These are phyloP conservation scores for Fusarium sp. DNA, from an alignment of 2,329 filamentous ascomycete species.

Conservation along the genomic window DNA sequence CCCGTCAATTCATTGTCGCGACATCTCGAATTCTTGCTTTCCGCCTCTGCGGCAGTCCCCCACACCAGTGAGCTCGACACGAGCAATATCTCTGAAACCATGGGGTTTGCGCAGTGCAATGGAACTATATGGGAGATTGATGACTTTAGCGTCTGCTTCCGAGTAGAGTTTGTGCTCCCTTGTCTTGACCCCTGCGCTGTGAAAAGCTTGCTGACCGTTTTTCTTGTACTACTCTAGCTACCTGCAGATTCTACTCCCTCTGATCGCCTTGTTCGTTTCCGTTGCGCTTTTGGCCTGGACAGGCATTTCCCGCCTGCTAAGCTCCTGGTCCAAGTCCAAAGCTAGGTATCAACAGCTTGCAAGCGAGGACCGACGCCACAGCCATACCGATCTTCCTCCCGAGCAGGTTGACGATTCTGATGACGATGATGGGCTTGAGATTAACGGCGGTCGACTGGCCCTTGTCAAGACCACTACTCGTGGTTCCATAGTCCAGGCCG, in stretches of 20 bases:
- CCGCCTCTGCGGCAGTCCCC: constrained; percentile 19
- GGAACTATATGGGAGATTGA: constrained; percentile 71
- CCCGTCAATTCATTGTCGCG: constrained; percentile 11
- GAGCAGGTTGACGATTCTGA: constrained; percentile 59
- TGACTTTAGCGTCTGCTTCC: constrained; percentile 72
- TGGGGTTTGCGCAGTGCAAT: constrained; percentile 64
- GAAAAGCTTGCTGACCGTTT: constrained; percentile 23
- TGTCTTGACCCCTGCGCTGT: neutral
- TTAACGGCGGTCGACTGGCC: constrained; percentile 66
- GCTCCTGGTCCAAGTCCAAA: constrained; percentile 60
- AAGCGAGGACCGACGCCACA: constrained; percentile 53
- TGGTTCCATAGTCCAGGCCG: constrained; percentile 75
- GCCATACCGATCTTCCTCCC: constrained; percentile 64
- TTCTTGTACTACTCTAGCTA: constrained; percentile 43
- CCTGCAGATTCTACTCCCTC: constrained; percentile 78
- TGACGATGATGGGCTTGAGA: constrained; percentile 68
- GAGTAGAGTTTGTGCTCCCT: constrained; percentile 69
- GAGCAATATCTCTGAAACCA: constrained; percentile 42
- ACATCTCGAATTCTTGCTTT: constrained; percentile 8
- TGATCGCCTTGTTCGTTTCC: constrained; percentile 76
- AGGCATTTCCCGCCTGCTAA: constrained; percentile 62
- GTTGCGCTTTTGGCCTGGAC: constrained; percentile 72
- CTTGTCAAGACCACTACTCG: constrained; percentile 70
- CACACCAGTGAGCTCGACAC: constrained; percentile 31
- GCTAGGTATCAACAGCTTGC: constrained; percentile 66